A percentile compares a stretch with the other conserved stretches of the same genome.
Evolutionary conservation across 1,284 basidiomycete genomes (phyloP).

Genomic region (Porogramme epimiltina): DNA sequence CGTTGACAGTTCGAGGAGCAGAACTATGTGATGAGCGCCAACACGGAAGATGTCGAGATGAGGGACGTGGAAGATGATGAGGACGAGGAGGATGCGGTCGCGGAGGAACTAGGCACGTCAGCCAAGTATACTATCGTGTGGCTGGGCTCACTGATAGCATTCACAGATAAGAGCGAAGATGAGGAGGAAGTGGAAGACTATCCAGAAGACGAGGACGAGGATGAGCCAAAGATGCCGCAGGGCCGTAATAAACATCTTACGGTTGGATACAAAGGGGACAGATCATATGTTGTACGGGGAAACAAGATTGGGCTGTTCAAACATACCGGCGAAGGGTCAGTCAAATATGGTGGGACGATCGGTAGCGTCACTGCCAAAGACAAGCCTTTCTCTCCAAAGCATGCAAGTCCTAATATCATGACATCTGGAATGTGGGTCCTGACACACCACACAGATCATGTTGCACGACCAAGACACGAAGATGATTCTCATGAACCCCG

Average conservation of each 20-base stretch:
- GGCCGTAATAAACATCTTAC: slow-evolving; percentile 87
- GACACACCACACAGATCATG: too few species aligned
- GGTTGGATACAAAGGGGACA: slow-evolving; percentile 95
- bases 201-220: slow-evolving; percentile 54
- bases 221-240: slow-evolving; percentile 43
- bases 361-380: slow-evolving; percentile 86
- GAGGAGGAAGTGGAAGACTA: slow-evolving; percentile 47
- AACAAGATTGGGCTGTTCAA: slow-evolving; percentile 98
- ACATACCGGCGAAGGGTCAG: slow-evolving; percentile 75
- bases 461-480: slow-evolving; percentile 96
- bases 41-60: slow-evolving; percentile 86
- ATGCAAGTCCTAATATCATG: slow-evolving; percentile 50
- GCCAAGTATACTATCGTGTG: not conserved
- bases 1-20: slow-evolving; percentile 69
- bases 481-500: slow-evolving; percentile 92
- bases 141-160: not conserved
- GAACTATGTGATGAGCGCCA: slow-evolving; percentile 71
- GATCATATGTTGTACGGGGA: slow-evolving; percentile 94
- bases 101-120: slow-evolving; percentile 56
- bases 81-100: slow-evolving; percentile 76
- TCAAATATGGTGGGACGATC: slow-evolving; percentile 91
- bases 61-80: slow-evolving; percentile 72
- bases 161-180: slow-evolving; percentile 31
- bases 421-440: not conserved
- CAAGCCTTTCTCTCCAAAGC: slow-evolving; percentile 83